A percentile compares a stretch with the other conserved stretches of the same genome.
Evolutionary conservation across 805 yeast species (phyloP).

Genomic region (Ogataea siamensis): DNA sequence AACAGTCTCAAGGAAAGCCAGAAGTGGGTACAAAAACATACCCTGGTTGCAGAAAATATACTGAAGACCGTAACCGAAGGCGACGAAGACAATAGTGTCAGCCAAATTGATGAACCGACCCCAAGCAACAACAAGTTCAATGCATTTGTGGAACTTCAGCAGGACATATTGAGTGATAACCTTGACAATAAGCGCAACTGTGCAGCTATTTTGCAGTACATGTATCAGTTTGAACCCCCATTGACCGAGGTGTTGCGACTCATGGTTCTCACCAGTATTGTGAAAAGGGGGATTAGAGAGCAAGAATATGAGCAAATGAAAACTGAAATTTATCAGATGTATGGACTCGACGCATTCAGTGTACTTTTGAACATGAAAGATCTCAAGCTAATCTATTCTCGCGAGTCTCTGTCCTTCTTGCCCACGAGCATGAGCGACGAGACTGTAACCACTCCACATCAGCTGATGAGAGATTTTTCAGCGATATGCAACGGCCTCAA

Average conservation of each 20-base stretch:
- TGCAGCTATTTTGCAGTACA: slow-evolving; percentile 46
- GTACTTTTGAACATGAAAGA: slow-evolving; percentile 48
- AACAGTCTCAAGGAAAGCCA: slow-evolving; percentile 67
- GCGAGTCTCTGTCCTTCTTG: slow-evolving; percentile 26
- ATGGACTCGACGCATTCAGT: slow-evolving; percentile 56
- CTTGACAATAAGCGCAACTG: slow-evolving; percentile 39
- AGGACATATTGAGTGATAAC: slow-evolving; percentile 60
- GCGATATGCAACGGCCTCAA: slow-evolving; percentile 41
- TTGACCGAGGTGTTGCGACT: slow-evolving; percentile 48
- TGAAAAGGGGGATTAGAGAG: slow-evolving; percentile 66
- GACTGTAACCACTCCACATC: slow-evolving; percentile 17
- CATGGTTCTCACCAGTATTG: slow-evolving; percentile 55
- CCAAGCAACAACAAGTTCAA: slow-evolving; percentile 37
- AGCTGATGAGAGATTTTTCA: slow-evolving; percentile 36
- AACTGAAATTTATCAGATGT: slow-evolving; percentile 55
- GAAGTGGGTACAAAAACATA: slow-evolving; percentile 67
- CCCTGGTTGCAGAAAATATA: slow-evolving; percentile 66
- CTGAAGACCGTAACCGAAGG: slow-evolving; percentile 34
- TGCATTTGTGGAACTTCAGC: slow-evolving; percentile 58
- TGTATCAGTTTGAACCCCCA: slow-evolving; percentile 43
- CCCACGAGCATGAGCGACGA: slow-evolving; percentile 15
- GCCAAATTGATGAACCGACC: slow-evolving; percentile 17
- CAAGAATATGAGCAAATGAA: slow-evolving; percentile 57
- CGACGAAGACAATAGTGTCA: slow-evolving; percentile 15
- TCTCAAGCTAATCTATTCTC: slow-evolving; percentile 44